phyloP scores from a whole-genome alignment of 306 rosid genomes.

The Neltuma alba region DNA sequence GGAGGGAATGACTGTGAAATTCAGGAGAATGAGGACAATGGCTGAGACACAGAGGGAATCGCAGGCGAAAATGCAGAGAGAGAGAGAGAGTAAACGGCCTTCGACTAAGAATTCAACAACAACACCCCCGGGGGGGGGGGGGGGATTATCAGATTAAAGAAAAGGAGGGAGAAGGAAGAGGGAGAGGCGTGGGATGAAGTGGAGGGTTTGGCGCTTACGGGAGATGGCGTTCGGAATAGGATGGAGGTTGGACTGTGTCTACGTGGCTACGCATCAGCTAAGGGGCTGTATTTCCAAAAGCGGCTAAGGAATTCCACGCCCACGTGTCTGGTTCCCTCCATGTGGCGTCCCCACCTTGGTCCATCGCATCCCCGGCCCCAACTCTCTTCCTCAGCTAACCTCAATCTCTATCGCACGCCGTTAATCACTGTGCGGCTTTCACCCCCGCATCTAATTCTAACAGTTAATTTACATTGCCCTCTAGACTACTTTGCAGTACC shows the following conservation, averaged over 20 bases:
- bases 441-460: not conserved
- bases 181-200: constrained; percentile 41
- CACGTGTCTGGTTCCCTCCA: constrained; percentile 33
- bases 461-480: not conserved
- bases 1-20: constrained; percentile 16
- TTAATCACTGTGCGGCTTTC: no score
- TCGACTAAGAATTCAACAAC: constrained; percentile 62
- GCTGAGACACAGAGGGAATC: constrained; percentile 19
- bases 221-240: no score
- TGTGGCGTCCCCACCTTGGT: constrained; percentile 41
- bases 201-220: constrained; percentile 82
- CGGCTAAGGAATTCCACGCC: not conserved
- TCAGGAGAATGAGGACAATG: constrained; percentile 3
- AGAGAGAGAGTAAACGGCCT: constrained; percentile 49
- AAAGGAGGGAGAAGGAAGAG: not conserved
- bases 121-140: constrained; percentile 49
- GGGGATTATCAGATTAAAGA: constrained; percentile 42
- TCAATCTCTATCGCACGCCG: not conserved
- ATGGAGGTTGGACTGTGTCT: constrained; percentile 47
- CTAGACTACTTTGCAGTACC: no score
- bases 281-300: constrained; percentile 41
- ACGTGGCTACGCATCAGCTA: constrained; percentile 59
- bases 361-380: constrained; percentile 25
- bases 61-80: constrained; percentile 22
- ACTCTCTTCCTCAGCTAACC: not conserved